Evolutionary conservation across 192 early-diverging fungal genomes (phyloP).

Genomic region (Geranomyces variabilis): DNA sequence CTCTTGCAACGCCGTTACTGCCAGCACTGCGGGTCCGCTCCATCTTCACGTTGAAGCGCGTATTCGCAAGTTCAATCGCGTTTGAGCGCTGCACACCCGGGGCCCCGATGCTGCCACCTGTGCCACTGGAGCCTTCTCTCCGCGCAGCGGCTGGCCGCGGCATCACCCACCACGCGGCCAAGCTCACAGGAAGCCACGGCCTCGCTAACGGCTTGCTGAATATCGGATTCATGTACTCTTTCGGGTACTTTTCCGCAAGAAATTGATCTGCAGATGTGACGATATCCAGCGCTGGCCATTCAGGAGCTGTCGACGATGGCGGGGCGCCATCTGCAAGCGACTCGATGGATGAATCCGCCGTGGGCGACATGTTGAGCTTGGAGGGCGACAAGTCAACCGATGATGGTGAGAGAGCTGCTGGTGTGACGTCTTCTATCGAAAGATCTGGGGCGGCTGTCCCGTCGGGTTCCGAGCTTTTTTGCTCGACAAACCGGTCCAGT

Average conservation of each 20-base stretch:
- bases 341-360: neutral
- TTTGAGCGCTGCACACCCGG: constrained; percentile 1
- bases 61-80: neutral
- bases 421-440: neutral
- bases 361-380: neutral
- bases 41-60: neutral
- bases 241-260: constrained; percentile 36
- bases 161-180: constrained; percentile 34
- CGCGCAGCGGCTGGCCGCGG: neutral
- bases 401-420: neutral
- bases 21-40: neutral
- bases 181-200: constrained; percentile 44
- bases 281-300: constrained; percentile 30
- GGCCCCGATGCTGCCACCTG: neutral
- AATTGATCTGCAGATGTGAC: constrained; percentile 44
- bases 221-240: constrained; percentile 43
- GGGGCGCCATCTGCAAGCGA: neutral
- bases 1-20: too few relatives aligned
- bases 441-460: neutral
- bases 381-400: neutral
- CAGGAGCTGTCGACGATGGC: neutral
- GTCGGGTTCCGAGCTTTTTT: neutral
- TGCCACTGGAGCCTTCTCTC: neutral
- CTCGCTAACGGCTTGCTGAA: constrained; percentile 41
- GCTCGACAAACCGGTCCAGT: constrained; percentile 29